Evolutionary conservation across 1,284 basidiomycete species (phyloP), one percentile per base, ranked within the genome.

Genomic region (Cryptococcus maquisensis): DNA sequence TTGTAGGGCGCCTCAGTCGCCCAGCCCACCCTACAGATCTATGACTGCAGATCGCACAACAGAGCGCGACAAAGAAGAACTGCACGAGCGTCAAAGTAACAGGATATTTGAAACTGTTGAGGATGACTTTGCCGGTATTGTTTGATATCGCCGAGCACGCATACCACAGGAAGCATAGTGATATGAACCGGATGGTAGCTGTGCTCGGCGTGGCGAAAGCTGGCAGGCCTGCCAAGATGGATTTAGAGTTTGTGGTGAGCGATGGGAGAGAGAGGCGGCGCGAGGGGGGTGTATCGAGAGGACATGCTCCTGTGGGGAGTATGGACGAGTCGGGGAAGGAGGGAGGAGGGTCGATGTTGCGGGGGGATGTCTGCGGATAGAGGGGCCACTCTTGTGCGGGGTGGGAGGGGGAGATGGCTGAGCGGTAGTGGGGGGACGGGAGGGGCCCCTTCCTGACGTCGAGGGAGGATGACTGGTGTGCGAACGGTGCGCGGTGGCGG

Each of bases 41-140:
- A 23, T 84, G 83, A 82, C 87, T 88, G 76, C 86, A 63, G 47
- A 95, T 73, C 56, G 88, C 79, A 69, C 90, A 96, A 76, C 88
- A 95, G 15, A 79, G 79, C 12, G 92, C 87, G 51, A 98, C 88
- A 71, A 98, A 97, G 61, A 85, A 89, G 73, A 98, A 98, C 74
- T 99, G 96, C 64, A 98, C 82, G 70, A 98, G 88, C n/a, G 96
- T 98, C 67, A 98, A 83, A 10, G 76, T 78, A 38, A 78, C 71
- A 1, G 76, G 76, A 61, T 67, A 78, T 45, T 63, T 65, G 64
- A 76, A 77, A 53, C 68, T 69, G 61, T 73, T 77, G 52, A 78
- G 64, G 47, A 78, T 77, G 47, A 77, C 72, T 59, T 78, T 78
- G 52, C 74, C 75, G 15, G 76, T 76, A 54, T 78, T 78, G 51